Conservation (phyloP, 2,329 filamentous ascomycete species). For the Bipolaris zeicola region DNA sequence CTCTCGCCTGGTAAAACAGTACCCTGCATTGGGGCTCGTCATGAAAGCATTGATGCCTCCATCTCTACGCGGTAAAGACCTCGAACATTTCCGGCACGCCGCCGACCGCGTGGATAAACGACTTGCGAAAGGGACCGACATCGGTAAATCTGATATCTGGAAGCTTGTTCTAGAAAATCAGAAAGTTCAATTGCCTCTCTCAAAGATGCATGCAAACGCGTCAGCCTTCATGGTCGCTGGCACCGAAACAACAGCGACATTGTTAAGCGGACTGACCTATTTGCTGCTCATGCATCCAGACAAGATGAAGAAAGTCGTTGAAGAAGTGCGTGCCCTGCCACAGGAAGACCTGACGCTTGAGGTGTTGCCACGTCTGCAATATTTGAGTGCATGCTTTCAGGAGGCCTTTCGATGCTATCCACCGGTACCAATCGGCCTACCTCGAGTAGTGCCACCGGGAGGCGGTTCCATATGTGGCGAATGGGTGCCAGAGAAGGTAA, state of each 20-base stretch:
- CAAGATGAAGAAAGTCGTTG: conserved; percentile 19
- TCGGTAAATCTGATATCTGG: conserved; percentile 44
- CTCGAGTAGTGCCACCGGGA: conserved; percentile 32
- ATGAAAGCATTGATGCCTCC: conserved; percentile 1
- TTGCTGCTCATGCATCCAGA: conserved; percentile 27
- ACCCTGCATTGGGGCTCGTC: not conserved
- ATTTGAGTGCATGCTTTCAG: conserved; percentile 52
- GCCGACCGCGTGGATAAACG: not conserved
- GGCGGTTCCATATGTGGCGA: conserved; percentile 37
- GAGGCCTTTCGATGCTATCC: conserved; percentile 48
- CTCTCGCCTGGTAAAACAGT: not conserved
- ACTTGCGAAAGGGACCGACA: conserved; percentile 7
- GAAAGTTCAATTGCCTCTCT: conserved; percentile 19
- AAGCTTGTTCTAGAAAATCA: conserved; percentile 43
- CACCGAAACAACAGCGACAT: conserved; percentile 37
- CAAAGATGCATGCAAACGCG: conserved; percentile 37
- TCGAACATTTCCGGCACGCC: conserved; percentile 16
- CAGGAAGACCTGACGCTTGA: conserved; percentile 8
- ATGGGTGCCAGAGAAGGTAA: conserved; percentile 39
- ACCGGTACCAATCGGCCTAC: conserved; percentile 42
- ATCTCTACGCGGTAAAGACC: conserved; percentile 13
- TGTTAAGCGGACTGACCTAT: conserved; percentile 36
- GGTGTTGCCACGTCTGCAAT: conserved; percentile 37
- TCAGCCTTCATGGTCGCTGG: conserved; percentile 35
- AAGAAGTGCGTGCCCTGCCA: conserved; percentile 30